Conservation (phyloP, 345 rosid species). For the Lepidium aucheri region DNA sequence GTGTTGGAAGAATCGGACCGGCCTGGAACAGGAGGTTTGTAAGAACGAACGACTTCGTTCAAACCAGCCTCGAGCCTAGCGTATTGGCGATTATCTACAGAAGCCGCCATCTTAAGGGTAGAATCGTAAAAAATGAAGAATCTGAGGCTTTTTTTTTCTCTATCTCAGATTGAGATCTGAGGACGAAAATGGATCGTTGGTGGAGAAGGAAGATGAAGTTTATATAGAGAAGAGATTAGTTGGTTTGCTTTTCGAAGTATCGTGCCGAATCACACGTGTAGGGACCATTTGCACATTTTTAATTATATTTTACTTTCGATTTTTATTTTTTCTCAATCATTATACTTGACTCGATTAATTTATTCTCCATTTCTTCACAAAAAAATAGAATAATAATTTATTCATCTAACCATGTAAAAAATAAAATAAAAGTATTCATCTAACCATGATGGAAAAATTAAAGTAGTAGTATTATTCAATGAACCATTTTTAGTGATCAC, state of each 20-base stretch:
- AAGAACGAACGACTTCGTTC: conserved; percentile 45
- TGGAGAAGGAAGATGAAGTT: conserved; percentile 17
- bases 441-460: no score
- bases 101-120: conserved; percentile 50
- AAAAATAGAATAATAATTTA: no score
- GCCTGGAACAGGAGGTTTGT: conserved; percentile 33
- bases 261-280: conserved; percentile 11
- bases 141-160: not conserved
- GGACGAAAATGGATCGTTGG: conserved; percentile 22
- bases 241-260: conserved; percentile 15
- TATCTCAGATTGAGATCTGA: conserved; percentile 24
- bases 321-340: not conserved
- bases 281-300: conserved; percentile 4
- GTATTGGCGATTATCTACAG: conserved; percentile 60
- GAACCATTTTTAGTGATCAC: no score
- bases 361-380: not conserved
- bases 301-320: not conserved
- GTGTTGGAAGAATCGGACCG: conserved; percentile 32
- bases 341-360: not conserved
- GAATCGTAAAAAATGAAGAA: not conserved
- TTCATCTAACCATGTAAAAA: no score
- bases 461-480: no score
- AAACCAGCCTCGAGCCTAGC: conserved; percentile 35
- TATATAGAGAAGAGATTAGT: conserved; percentile 12
- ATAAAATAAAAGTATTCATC: no score